Percentiles rank a stretch among this genome's conserved stretches.
Evolutionary conservation across 805 yeast genomes (phyloP).

Genomic region (Ogataea siamensis): DNA sequence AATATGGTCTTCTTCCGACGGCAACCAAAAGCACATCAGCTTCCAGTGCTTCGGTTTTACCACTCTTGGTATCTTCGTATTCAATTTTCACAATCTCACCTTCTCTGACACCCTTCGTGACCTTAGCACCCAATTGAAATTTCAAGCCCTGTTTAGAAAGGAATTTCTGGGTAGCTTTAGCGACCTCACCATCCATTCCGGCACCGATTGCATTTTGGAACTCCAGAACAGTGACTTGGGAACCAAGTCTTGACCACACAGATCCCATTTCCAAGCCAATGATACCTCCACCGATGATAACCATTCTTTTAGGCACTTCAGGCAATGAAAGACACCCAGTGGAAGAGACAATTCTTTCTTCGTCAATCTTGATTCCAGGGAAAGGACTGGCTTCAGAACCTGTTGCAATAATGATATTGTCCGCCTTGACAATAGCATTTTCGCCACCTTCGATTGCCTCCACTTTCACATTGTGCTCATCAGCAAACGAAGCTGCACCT

Average conservation of each 20-base stretch:
- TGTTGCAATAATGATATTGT: slow-evolving; percentile 91
- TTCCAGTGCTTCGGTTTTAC: slow-evolving; percentile 73
- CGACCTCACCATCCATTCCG: slow-evolving; percentile 95
- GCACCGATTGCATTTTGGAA: slow-evolving; percentile 92
- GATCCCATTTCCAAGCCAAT: slow-evolving; percentile 99
- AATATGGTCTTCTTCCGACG: slow-evolving; percentile 98
- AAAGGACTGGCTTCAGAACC: slow-evolving; percentile 98
- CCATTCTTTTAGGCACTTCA: slow-evolving; percentile 88
- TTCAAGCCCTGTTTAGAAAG: slow-evolving; percentile 93
- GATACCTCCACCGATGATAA: slow-evolving; percentile 98
- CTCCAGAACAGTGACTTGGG: slow-evolving; percentile 93
- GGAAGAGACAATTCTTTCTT: slow-evolving; percentile 93
- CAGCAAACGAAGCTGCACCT: slow-evolving; percentile 86
- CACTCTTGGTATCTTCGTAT: slow-evolving; percentile 85
- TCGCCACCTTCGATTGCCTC: slow-evolving; percentile 85
- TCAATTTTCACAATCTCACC: slow-evolving; percentile 87
- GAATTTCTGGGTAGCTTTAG: slow-evolving; percentile 85
- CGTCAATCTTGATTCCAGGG: slow-evolving; percentile 97
- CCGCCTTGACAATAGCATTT: slow-evolving; percentile 70
- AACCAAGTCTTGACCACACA: slow-evolving; percentile 91
- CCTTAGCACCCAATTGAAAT: slow-evolving; percentile 91
- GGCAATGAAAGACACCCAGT: slow-evolving; percentile 85
- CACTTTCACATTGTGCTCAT: slow-evolving; percentile 74
- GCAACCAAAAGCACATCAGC: slow-evolving; percentile 96
- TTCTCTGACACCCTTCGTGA: slow-evolving; percentile 77